Base-by-base conservation (phyloP, 768 basidiomycete species). In the Termitomyces sp. region DNA sequence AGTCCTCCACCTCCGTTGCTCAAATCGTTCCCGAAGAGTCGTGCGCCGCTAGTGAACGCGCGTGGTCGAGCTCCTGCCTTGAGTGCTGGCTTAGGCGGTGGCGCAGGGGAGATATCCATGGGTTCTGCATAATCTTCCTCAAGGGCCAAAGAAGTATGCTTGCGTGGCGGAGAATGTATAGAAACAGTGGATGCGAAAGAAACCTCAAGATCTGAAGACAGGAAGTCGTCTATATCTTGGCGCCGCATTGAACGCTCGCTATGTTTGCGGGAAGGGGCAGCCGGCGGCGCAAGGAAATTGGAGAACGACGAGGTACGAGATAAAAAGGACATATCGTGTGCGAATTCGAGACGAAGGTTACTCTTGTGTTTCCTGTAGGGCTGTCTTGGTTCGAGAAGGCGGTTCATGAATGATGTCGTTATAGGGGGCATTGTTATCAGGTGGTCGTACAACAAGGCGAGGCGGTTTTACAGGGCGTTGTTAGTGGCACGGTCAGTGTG, bases 131-230 rank as follows among this genome's bases (percentile, higher is more conserved):
- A 78, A 42, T 75, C 78, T 63, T 71, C 74, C 26, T 85, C 84
- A 32, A 79, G 73, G 7, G 79, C 65, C 48, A 86, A 73, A 37
- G 73, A 70, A 54, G 77, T 64, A 51, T 75, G 67, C 30, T 82
- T 77, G 49, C 73, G 79, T 14, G 84, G 78, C 34, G 91, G 88
- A 27, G 89, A 90, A 66, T 89, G 80, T 47, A 93, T 74, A 7
- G 91, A 93, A 70, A 93, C 86, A 59, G 82, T 89, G 32, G 90
- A 91, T 7, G 89, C 89, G 67, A 93, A 93, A 30, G 91, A 92
- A 39, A 85, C 74, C 68, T 93, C 91, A 48, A 91, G 80, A 66
- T 90, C 89, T n/a, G 87, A 87, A 34, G 85, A 83, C 51, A 85
- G 76, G 66, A 84, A 86, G 43, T 87, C 84, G 60, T 90, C 85